phyloP scores from a whole-genome alignment of 2,329 filamentous ascomycete genomes.

The Ophiocordyceps camponoti-leonardi region DNA sequence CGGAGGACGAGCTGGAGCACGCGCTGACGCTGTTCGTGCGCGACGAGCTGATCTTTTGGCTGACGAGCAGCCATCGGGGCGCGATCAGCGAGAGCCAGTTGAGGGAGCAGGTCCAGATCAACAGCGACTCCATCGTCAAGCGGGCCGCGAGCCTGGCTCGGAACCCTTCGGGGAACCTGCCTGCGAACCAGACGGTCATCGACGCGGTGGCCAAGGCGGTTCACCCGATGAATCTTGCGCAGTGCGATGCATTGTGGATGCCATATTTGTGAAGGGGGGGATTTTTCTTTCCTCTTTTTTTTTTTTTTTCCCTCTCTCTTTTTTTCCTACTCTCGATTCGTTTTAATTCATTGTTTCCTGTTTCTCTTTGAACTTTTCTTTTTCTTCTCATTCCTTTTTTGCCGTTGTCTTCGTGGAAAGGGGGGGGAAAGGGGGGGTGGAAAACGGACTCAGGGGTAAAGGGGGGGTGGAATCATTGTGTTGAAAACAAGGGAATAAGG shows the following conservation, averaged over 20 bases:
- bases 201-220: slow-evolving; percentile 86
- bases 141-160: slow-evolving; percentile 73
- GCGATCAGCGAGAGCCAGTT: slow-evolving; percentile 44
- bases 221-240: slow-evolving; percentile 74
- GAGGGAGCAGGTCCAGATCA: slow-evolving; percentile 64
- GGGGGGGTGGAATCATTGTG: too few species aligned
- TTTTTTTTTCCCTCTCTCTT: neutral
- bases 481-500: too few species aligned
- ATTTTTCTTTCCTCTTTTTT: neutral
- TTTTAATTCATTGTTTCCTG: too few species aligned
- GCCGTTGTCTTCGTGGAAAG: too few species aligned
- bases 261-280: slow-evolving; percentile 52
- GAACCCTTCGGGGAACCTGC: slow-evolving; percentile 60
- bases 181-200: slow-evolving; percentile 92
- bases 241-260: slow-evolving; percentile 94
- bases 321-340: too few species aligned
- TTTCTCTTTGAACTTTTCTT: too few species aligned
- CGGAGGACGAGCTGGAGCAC: slow-evolving; percentile 80
- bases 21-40: slow-evolving; percentile 87
- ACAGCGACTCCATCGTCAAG: slow-evolving; percentile 85
- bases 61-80: slow-evolving; percentile 56
- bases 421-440: too few species aligned
- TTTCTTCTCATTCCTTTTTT: too few species aligned
- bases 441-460: too few species aligned
- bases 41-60: slow-evolving; percentile 97